These are phyloP conservation scores for Annulohypoxylon truncatum DNA, from an alignment of 2,329 filamentous ascomycete genomes.

Conservation along the genomic window DNA sequence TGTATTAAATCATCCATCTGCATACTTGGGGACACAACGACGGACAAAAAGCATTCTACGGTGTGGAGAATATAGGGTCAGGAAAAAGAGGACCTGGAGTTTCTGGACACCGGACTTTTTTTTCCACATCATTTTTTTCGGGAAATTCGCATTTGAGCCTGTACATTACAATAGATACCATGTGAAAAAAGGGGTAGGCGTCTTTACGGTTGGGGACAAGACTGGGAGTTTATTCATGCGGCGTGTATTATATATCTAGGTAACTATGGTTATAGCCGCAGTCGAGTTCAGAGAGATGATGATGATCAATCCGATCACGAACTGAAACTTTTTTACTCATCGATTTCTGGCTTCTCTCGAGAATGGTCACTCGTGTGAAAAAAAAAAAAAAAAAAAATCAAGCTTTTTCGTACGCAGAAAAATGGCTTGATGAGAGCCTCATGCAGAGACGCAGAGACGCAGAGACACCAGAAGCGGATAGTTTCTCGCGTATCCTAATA, in stretches of 20 bases:
- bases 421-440: constrained; percentile 4
- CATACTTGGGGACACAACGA: constrained; percentile 37
- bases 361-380: neutral
- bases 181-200: constrained; percentile 36
- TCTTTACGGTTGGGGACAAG: constrained; percentile 25
- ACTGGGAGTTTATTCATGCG: constrained; percentile 21
- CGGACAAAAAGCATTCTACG: constrained; percentile 41
- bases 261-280: neutral
- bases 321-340: neutral
- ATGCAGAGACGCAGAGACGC: neutral
- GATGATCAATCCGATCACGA: constrained; percentile 3
- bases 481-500: constrained; percentile 2
- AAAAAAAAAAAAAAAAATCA: neutral
- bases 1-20: constrained; percentile 39
- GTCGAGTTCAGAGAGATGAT: neutral
- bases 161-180: constrained; percentile 43
- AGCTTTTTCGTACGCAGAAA: neutral
- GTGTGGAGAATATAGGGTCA: constrained; percentile 34
- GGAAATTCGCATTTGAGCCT: constrained; percentile 37
- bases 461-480: neutral
- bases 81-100: constrained; percentile 41
- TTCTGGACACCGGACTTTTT: constrained; percentile 36
- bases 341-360: neutral
- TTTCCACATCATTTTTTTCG: constrained; percentile 2
- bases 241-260: constrained; percentile 14